Conservation (phyloP, 805 yeast species). For the Yarrowia bubula region DNA sequence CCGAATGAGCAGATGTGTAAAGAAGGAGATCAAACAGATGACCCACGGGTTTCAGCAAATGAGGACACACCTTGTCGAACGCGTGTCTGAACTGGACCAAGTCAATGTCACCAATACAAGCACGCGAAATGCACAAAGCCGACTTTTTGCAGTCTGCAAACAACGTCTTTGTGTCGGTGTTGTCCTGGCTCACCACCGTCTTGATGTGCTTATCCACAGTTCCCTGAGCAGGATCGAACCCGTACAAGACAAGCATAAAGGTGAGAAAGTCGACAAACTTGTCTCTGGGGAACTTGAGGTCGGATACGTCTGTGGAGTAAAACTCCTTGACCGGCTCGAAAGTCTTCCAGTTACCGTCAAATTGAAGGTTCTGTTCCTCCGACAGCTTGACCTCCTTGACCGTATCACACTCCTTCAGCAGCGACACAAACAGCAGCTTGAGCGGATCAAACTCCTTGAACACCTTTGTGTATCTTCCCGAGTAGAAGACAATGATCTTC, state of each 20-base stretch:
- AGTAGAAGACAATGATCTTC: constrained; percentile 9
- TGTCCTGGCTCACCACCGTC: neutral
- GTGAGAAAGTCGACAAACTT: constrained; percentile 6
- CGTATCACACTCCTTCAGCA: neutral
- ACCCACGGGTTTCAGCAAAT: constrained; percentile 47
- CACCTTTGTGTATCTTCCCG: constrained; percentile 7
- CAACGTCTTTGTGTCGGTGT: neutral
- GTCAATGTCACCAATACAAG: neutral
- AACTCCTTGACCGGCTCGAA: constrained; percentile 6
- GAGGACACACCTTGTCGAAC: constrained; percentile 38
- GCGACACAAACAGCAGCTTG: constrained; percentile 20
- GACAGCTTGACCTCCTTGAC: neutral
- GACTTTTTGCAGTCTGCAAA: neutral
- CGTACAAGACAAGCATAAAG: neutral
- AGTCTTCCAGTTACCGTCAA: constrained; percentile 6
- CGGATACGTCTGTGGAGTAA: neutral
- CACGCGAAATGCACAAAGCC: neutral
- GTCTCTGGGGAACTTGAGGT: neutral
- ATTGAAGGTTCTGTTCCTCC: neutral
- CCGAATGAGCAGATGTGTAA: constrained; percentile 35
- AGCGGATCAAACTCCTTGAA: constrained; percentile 19
- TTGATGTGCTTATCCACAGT: neutral
- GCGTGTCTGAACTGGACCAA: constrained; percentile 31
- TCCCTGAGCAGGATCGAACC: constrained; percentile 13
- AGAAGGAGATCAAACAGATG: constrained; percentile 46